These are phyloP conservation scores for Ceratocystis colombiana DNA, from an alignment of 2,329 filamentous ascomycete genomes.

Conservation along the genomic window DNA sequence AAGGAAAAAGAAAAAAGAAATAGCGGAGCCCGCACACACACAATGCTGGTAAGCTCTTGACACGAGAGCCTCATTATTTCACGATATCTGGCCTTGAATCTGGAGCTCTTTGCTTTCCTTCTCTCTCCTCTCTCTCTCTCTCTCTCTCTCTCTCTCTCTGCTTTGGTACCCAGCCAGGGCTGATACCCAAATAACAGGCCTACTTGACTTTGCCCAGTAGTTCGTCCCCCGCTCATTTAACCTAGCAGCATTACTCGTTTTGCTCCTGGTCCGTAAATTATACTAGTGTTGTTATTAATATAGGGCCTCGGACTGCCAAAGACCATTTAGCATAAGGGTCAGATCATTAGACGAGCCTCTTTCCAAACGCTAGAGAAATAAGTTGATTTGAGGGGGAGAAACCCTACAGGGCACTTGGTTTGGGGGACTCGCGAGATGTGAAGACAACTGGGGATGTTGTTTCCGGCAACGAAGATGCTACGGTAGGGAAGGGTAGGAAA, in stretches of 20 bases:
- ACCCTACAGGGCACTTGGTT: not conserved
- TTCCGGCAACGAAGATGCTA: not conserved
- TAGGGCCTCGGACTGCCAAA: not conserved
- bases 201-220: not conserved
- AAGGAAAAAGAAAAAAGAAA: not conserved
- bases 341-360: slow-evolving; percentile 6
- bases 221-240: not conserved
- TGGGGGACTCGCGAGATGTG: not conserved
- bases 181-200: not conserved
- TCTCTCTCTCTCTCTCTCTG: not conserved
- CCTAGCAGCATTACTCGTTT: not conserved
- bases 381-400: not conserved
- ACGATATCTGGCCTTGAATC: not conserved
- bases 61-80: not conserved
- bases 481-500: not conserved
- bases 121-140: not conserved
- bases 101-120: not conserved
- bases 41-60: not conserved
- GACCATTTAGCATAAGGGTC: not conserved
- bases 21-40: not conserved
- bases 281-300: slow-evolving; percentile 7
- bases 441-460: not conserved
- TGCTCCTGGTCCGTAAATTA: not conserved
- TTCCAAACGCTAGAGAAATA: not conserved
- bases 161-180: not conserved